A percentile compares a stretch with the other conserved stretches of the same genome.
Conservation (phyloP, 345 rosid species). For the Eucalyptus fibrosa region DNA sequence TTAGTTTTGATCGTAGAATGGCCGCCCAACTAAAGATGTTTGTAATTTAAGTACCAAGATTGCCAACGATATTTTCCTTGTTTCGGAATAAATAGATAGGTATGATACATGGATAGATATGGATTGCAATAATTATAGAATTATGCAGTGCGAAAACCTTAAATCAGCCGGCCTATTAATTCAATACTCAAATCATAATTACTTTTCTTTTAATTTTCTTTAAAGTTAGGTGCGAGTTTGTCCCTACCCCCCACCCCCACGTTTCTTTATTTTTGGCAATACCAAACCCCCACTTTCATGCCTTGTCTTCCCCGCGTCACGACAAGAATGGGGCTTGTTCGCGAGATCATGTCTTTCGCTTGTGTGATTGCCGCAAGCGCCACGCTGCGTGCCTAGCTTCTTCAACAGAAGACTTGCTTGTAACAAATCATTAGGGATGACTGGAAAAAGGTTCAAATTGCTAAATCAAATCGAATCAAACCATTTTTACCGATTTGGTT, state of each 20-base stretch:
- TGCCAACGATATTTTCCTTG: neutral
- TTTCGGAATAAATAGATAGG: neutral
- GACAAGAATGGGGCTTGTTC: neutral
- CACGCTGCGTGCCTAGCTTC: neutral
- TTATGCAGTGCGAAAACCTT: neutral
- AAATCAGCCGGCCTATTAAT: neutral
- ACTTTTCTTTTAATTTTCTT: neutral
- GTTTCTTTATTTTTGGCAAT: neutral
- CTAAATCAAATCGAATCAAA: neutral
- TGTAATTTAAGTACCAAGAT: neutral
- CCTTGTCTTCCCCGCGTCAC: neutral
- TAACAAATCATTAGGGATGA: neutral
- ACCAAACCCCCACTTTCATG: neutral
- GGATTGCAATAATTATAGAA: neutral
- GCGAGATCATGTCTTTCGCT: neutral
- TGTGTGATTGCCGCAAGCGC: neutral
- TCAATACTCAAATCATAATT: neutral
- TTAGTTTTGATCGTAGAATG: neutral
- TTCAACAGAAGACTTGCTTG: neutral
- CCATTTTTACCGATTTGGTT: neutral
- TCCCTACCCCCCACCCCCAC: neutral
- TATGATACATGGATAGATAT: neutral
- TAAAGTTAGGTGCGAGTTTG: neutral
- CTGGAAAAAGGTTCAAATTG: neutral
- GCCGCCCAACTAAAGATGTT: neutral